Evolutionary conservation across 2,329 filamentous ascomycete species (phyloP).

Genomic region (Apiospora koreana): DNA sequence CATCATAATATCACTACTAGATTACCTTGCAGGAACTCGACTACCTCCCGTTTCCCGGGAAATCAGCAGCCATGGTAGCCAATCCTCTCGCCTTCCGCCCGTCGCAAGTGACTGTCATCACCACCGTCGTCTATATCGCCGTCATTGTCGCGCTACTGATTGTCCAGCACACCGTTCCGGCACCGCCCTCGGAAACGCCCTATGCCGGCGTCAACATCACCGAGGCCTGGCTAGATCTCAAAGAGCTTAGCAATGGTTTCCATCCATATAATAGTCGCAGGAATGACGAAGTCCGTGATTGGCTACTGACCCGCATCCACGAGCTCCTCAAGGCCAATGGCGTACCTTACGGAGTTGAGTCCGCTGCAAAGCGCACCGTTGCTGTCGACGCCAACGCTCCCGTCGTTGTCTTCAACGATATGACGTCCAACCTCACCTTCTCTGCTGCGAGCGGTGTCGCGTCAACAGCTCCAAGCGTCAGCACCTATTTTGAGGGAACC

Average conservation of each 20-base stretch:
- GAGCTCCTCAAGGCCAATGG: constrained; percentile 68
- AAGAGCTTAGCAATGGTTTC: constrained; percentile 70
- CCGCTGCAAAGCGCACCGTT: neutral
- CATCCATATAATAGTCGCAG: constrained; percentile 87
- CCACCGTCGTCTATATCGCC: constrained; percentile 3
- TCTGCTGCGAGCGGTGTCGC: constrained; percentile 29
- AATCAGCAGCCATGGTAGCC: constrained; percentile 8
- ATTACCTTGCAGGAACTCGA: neutral
- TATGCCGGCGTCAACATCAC: constrained; percentile 74
- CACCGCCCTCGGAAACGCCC: constrained; percentile 29
- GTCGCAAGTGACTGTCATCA: constrained; percentile 8
- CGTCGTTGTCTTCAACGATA: constrained; percentile 75
- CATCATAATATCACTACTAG: neutral
- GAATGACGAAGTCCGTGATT: constrained; percentile 80
- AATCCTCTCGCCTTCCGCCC: constrained; percentile 12
- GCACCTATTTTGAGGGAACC: constrained; percentile 82
- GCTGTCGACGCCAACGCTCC: constrained; percentile 37
- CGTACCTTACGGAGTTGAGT: neutral
- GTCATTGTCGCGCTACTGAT: constrained; percentile 8
- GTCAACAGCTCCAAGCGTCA: constrained; percentile 32
- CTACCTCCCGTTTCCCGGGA: neutral
- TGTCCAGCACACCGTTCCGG: constrained; percentile 7
- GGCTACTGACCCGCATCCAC: constrained; percentile 70
- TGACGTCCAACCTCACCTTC: constrained; percentile 73
- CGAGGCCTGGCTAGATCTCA: constrained; percentile 84